A percentile compares a stretch with the other conserved stretches of the same genome.
phyloP scores from a whole-genome alignment of 208 protist genomes.

The Trypanosoma lewisi region DNA sequence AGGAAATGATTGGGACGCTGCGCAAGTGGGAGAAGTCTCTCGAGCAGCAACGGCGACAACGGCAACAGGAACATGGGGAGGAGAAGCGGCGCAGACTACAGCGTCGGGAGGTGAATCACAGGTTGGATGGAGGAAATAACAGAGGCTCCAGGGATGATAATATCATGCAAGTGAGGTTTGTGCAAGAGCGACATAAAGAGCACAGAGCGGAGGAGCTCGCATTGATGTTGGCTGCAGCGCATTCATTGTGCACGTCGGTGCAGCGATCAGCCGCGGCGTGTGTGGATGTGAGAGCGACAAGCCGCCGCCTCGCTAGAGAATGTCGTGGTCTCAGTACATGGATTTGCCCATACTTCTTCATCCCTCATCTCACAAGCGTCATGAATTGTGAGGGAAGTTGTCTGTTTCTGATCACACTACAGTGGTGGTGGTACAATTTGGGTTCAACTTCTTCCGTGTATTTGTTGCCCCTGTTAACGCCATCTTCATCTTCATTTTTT shows the following conservation, averaged over 20 bases:
- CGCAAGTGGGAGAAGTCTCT: neutral
- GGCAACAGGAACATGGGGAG: no score
- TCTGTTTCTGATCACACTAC: no score
- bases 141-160: neutral
- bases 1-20: neutral
- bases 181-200: neutral
- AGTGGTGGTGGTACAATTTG: no score
- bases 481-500: neutral
- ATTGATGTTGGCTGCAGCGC: conserved; percentile 1
- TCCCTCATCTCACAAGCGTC: neutral
- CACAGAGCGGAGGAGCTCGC: neutral
- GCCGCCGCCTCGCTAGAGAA: neutral
- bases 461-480: no score
- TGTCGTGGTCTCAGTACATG: conserved; percentile 4
- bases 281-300: conserved; percentile 7
- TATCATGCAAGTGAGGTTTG: neutral
- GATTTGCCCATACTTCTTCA: conserved; percentile 1
- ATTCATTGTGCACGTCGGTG: conserved; percentile 17
- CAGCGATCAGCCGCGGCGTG: conserved; percentile 15
- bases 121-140: neutral
- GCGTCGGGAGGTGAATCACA: neutral
- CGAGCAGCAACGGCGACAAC: neutral
- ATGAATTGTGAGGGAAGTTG: neutral
- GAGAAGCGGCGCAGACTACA: neutral
- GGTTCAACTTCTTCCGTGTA: no score